Evolutionary conservation across 1,284 basidiomycete species (phyloP).

Genomic region (Marasmius fiardii): DNA sequence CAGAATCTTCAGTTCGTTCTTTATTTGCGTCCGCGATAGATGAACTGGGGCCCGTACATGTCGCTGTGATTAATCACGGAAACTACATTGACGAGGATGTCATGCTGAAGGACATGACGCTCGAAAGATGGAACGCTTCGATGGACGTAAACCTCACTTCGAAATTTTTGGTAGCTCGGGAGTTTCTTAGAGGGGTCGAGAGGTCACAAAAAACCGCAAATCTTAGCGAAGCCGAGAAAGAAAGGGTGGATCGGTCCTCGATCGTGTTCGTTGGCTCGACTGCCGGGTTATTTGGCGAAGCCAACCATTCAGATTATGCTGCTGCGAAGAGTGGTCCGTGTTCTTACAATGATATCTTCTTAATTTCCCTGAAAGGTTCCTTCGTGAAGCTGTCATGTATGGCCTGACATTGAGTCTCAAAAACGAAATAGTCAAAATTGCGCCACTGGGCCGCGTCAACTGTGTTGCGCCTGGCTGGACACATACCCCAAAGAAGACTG

Average conservation of each 20-base stretch:
- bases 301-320: constrained; percentile 62
- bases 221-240: not conserved
- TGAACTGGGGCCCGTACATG: constrained; percentile 48
- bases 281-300: constrained; percentile 72
- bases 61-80: constrained; percentile 65
- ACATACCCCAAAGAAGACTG: constrained; percentile 45
- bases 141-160: constrained; percentile 64
- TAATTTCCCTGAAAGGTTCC: not conserved
- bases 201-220: constrained; percentile 35
- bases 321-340: constrained; percentile 51
- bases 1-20: constrained; percentile 45
- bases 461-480: constrained; percentile 71
- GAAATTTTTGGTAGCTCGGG: constrained; percentile 62
- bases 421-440: constrained; percentile 77
- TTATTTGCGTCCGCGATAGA: constrained; percentile 37
- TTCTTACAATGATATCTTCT: not conserved
- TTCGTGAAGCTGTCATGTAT: constrained; percentile 63
- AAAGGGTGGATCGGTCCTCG: constrained; percentile 40
- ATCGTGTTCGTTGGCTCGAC: constrained; percentile 70
- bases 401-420: constrained; percentile 67
- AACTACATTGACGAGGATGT: constrained; percentile 45
- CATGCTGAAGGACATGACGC: constrained; percentile 55
- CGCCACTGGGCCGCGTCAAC: constrained; percentile 66
- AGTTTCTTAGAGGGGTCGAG: constrained; percentile 52
- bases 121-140: constrained; percentile 63